Percentiles rank a stretch among this genome's conserved stretches.
Evolutionary conservation across 176 grass and related monocot genomes (phyloP).

Genomic region (Cenchrus americanus): DNA sequence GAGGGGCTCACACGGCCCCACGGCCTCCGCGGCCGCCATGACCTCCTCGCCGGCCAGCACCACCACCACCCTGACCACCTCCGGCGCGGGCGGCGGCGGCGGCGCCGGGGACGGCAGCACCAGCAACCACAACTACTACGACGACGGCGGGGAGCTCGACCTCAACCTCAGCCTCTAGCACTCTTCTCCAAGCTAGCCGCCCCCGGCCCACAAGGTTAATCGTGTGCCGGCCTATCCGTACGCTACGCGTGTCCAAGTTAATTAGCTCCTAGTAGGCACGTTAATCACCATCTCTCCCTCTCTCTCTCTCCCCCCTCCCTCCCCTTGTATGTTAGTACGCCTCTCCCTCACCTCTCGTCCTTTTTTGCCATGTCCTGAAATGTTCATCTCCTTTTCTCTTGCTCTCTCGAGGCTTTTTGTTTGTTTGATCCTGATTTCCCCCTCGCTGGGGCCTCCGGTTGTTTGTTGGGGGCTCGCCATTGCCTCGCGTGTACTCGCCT

Average conservation of each 20-base stretch:
- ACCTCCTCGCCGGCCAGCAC: constrained; percentile 43
- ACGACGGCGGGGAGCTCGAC: constrained; percentile 53
- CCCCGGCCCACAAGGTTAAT: constrained; percentile 6
- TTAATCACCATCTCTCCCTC: constrained; percentile 27
- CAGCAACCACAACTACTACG: neutral
- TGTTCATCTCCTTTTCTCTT: constrained; percentile 25
- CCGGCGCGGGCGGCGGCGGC: neutral
- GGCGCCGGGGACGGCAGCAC: neutral
- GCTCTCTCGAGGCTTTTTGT: neutral
- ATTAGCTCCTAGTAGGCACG: constrained; percentile 50
- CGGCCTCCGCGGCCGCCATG: constrained; percentile 4
- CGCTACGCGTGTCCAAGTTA: constrained; percentile 10
- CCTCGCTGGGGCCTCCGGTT: constrained; percentile 9
- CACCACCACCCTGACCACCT: constrained; percentile 35
- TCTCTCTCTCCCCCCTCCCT: neutral
- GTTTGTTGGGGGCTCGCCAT: constrained; percentile 4
- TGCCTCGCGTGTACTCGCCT: neutral
- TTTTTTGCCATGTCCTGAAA: neutral
- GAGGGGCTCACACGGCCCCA: constrained; percentile 65
- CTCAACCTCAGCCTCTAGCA: constrained; percentile 71
- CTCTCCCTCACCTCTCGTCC: constrained; percentile 6
- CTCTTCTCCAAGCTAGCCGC: neutral
- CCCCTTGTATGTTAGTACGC: constrained; percentile 36
- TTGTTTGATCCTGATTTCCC: constrained; percentile 5
- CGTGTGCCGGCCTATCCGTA: neutral